Percentiles rank a stretch among this genome's conserved stretches.
These are phyloP conservation scores for Rhizopogon roseolus DNA, from an alignment of 768 basidiomycete genomes.

Conservation along the genomic window DNA sequence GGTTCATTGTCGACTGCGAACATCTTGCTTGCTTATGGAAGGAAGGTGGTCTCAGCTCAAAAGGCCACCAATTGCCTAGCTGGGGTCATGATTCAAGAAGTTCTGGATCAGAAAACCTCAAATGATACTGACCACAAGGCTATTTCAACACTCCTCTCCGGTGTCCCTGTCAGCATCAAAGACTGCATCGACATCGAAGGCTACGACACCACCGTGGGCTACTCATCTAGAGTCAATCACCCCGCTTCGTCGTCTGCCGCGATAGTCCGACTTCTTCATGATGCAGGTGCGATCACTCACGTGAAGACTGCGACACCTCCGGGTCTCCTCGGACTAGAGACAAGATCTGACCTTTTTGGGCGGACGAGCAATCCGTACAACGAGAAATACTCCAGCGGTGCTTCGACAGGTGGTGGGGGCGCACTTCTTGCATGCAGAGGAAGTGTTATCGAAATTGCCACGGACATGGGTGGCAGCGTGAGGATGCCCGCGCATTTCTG, in stretches of 20 bases:
- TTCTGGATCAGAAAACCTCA: conserved; percentile 7
- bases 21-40: conserved; percentile 36
- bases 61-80: conserved; percentile 47
- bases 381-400: conserved; percentile 34
- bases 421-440: conserved; percentile 45
- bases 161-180: conserved; percentile 46
- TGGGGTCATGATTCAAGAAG: conserved; percentile 36
- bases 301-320: conserved; percentile 42
- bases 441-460: conserved; percentile 39
- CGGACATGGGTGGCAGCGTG: conserved; percentile 47
- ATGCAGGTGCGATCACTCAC: conserved; percentile 38
- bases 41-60: conserved; percentile 34
- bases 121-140: conserved; percentile 6
- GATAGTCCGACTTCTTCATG: conserved; percentile 34
- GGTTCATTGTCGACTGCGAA: conserved; percentile 22
- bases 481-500: conserved; percentile 45
- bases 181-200: conserved; percentile 42
- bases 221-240: conserved; percentile 31
- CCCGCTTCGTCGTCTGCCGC: conserved; percentile 31
- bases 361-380: conserved; percentile 46
- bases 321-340: conserved; percentile 35
- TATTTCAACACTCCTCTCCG: conserved; percentile 22
- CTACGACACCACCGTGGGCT: conserved; percentile 42
- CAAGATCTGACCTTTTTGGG: conserved; percentile 40
- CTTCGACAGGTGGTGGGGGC: conserved; percentile 48